phyloP scores from a whole-genome alignment of 495 filamentous ascomycete species.

The Trichoderma reesei region DNA sequence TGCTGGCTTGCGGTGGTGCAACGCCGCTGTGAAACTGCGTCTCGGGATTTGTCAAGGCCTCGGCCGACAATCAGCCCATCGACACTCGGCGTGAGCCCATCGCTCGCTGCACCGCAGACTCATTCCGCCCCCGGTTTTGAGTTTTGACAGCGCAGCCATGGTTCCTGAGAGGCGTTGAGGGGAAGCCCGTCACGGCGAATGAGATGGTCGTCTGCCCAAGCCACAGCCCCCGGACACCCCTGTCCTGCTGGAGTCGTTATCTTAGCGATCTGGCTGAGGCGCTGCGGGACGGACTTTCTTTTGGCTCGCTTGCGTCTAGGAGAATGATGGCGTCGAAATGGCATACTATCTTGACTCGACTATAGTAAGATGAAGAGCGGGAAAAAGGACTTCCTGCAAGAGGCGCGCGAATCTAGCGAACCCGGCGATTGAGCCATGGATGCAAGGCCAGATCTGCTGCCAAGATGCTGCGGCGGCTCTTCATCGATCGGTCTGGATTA shows the following conservation, averaged over 20 bases:
- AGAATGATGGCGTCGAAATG: not conserved
- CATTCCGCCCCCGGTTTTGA: not conserved
- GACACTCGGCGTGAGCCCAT: not conserved
- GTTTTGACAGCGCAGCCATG: not conserved
- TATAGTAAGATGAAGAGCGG: not conserved
- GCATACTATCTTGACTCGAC: too few relatives aligned
- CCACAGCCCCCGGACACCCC: not conserved
- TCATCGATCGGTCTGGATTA: not conserved
- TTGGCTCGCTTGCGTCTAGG: not conserved
- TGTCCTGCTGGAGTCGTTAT: not conserved
- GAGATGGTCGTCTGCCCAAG: not conserved
- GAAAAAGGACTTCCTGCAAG: too few relatives aligned
- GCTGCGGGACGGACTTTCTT: not conserved
- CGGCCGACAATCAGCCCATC: not conserved
- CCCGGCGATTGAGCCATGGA: not conserved
- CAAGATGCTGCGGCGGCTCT: not conserved
- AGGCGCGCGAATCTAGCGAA: too few relatives aligned
- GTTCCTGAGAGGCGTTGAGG: conserved; percentile 8
- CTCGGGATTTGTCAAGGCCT: not conserved
- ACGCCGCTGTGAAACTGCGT: not conserved
- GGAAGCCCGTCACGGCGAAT: not conserved
- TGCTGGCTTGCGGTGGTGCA: too few relatives aligned
- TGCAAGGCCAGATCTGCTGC: not conserved
- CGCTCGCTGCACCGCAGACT: not conserved
- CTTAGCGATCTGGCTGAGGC: not conserved